Percentiles rank a stretch among this genome's conserved stretches.
phyloP scores from a whole-genome alignment of 2,329 filamentous ascomycete species.

The Stagonosporopsis rhizophila region DNA sequence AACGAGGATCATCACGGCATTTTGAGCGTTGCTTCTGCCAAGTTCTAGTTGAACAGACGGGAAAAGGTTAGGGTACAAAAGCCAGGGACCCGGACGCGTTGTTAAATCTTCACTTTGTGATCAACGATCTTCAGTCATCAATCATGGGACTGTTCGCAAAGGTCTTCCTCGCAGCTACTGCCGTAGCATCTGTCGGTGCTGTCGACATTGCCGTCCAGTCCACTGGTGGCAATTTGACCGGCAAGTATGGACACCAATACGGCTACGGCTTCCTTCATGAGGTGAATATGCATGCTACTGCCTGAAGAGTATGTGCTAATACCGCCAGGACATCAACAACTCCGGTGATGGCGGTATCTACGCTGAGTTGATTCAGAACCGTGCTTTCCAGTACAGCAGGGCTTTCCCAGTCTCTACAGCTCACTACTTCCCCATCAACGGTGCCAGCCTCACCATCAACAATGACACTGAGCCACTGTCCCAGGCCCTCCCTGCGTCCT shows the following conservation, averaged over 20 bases:
- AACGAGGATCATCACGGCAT: conserved; percentile 17
- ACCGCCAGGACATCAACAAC: conserved; percentile 61
- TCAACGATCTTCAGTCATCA: conserved; percentile 22
- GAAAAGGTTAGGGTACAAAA: conserved; percentile 8
- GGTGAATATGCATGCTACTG: conserved; percentile 13
- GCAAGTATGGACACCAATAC: conserved; percentile 38
- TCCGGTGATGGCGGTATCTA: conserved; percentile 77
- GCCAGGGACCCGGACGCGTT: neutral
- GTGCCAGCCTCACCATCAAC: conserved; percentile 48
- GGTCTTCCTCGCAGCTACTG: conserved; percentile 31
- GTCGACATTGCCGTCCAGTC: conserved; percentile 37
- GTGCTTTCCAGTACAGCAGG: conserved; percentile 67
- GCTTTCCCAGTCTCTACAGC: conserved; percentile 34
- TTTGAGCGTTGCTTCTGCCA: conserved; percentile 8
- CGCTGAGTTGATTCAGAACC: conserved; percentile 73
- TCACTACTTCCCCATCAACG: conserved; percentile 44
- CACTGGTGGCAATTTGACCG: conserved; percentile 38
- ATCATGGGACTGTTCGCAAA: conserved; percentile 30
- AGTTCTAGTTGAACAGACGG: conserved; percentile 11
- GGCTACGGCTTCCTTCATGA: conserved; percentile 44
- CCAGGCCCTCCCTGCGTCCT: conserved; percentile 52
- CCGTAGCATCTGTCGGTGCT: conserved; percentile 30
- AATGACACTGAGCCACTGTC: conserved; percentile 53
- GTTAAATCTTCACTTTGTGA: conserved; percentile 14
- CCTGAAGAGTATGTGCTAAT: neutral